Evolutionary conservation across 306 rosid genomes (phyloP).

Genomic region (Fragaria vesca): DNA sequence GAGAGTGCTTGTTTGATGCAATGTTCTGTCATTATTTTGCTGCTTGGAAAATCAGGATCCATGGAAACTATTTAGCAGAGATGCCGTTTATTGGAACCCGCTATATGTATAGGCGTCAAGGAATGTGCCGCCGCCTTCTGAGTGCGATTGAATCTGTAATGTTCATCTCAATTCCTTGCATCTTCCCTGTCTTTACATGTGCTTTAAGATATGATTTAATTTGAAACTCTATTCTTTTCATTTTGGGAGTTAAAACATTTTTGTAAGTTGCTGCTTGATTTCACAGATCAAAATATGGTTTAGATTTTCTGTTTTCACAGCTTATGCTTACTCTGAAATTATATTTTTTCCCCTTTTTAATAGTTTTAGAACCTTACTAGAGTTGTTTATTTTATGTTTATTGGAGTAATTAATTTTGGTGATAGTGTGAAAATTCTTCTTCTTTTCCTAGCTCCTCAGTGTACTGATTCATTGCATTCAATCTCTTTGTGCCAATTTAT

Average conservation of each 20-base stretch:
- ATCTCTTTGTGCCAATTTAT: constrained; percentile 16
- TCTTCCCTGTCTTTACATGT: constrained; percentile 8
- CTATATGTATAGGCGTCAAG: constrained; percentile 82
- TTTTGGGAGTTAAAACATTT: not conserved
- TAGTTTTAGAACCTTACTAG: not conserved
- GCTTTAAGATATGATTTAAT: not conserved
- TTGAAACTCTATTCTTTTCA: not conserved
- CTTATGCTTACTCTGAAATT: not conserved
- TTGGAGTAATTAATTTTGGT: not conserved
- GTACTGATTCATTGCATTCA: constrained; percentile 26
- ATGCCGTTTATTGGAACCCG: constrained; percentile 99
- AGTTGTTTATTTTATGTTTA: not conserved
- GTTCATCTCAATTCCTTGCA: constrained; percentile 26
- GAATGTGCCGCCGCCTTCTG: constrained; percentile 94
- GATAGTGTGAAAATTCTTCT: not conserved
- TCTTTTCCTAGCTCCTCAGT: constrained; percentile 9
- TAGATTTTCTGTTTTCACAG: not conserved
- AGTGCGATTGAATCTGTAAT: constrained; percentile 67
- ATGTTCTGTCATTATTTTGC: constrained; percentile 22
- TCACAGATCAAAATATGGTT: not conserved
- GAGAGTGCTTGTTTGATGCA: not conserved
- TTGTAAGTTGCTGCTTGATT: not conserved
- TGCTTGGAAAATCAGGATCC: constrained; percentile 63
- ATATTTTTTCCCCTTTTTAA: not conserved
- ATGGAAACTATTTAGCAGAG: constrained; percentile 82